Percentiles rank a stretch among this genome's conserved stretches.
phyloP scores from a whole-genome alignment of 352 stramenopile genomes.

The Phytopythium oedochilum region DNA sequence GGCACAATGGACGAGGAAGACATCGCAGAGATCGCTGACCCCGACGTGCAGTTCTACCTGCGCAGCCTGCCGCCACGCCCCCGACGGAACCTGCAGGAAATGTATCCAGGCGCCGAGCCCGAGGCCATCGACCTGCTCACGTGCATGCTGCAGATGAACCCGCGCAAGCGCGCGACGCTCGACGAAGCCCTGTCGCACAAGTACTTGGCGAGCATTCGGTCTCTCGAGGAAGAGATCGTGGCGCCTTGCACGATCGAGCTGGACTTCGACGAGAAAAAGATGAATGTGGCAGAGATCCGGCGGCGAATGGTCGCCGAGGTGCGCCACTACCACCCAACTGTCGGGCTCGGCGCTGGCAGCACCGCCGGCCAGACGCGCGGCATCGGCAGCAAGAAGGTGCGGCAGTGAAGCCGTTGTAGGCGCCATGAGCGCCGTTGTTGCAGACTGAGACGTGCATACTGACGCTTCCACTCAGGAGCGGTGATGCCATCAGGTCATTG shows the following conservation, averaged over 20 bases:
- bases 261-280: constrained; percentile 85
- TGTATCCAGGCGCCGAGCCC: constrained; percentile 80
- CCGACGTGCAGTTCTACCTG: constrained; percentile 80
- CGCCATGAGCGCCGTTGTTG: too few relatives aligned
- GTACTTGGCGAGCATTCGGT: constrained; percentile 82
- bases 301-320: constrained; percentile 80
- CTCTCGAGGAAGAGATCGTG: constrained; percentile 83
- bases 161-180: constrained; percentile 68
- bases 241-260: constrained; percentile 75
- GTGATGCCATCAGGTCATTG: too few relatives aligned
- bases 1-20: constrained; percentile 85
- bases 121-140: constrained; percentile 77
- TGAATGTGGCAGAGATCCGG: constrained; percentile 76
- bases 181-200: constrained; percentile 82
- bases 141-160: constrained; percentile 87
- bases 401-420: constrained; percentile 15
- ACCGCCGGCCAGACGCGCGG: constrained; percentile 11
- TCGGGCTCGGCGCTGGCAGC: constrained; percentile 10
- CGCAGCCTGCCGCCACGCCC: constrained; percentile 63
- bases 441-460: background rate
- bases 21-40: constrained; percentile 81
- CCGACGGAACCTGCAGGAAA: constrained; percentile 71
- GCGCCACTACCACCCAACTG: constrained; percentile 64
- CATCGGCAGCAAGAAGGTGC: constrained; percentile 27
- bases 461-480: too few relatives aligned